A percentile compares a stretch with the other conserved stretches of the same genome.
phyloP scores from a whole-genome alignment of 2,329 filamentous ascomycete genomes.

The Ophiostoma perfectum region DNA sequence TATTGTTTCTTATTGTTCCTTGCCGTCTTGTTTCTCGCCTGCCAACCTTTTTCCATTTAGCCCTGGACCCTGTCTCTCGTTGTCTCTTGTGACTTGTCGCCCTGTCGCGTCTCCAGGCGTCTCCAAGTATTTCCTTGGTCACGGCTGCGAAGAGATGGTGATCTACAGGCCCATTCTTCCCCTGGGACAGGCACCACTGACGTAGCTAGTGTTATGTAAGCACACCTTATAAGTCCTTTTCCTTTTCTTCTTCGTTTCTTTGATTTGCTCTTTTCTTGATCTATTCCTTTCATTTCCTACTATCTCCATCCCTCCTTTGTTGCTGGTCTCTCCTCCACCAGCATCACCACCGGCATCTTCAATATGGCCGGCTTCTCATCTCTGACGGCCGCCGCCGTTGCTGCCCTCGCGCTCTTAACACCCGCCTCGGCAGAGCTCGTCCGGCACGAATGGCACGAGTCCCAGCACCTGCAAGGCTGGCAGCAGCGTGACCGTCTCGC shows the following conservation, averaged over 20 bases:
- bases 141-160: neutral
- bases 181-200: neutral
- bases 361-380: neutral
- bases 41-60: neutral
- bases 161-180: constrained; percentile 12
- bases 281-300: too few species aligned
- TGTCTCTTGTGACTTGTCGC: neutral
- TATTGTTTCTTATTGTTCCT: neutral
- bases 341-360: neutral
- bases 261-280: neutral
- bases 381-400: neutral
- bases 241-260: neutral
- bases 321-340: constrained; percentile 1
- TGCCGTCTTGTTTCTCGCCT: too few species aligned
- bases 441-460: constrained; percentile 19
- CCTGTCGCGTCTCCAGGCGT: too few species aligned
- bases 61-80: neutral
- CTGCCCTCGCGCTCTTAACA: neutral
- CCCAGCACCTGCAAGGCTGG: constrained; percentile 18
- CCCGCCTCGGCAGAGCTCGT: constrained; percentile 8
- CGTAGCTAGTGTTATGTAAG: constrained; percentile 3
- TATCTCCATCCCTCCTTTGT: neutral
- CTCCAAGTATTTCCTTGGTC: constrained; percentile 6
- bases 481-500: constrained; percentile 7
- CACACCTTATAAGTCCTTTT: neutral